phyloP scores from a whole-genome alignment of 805 yeast species.

The Ogataea pini region DNA sequence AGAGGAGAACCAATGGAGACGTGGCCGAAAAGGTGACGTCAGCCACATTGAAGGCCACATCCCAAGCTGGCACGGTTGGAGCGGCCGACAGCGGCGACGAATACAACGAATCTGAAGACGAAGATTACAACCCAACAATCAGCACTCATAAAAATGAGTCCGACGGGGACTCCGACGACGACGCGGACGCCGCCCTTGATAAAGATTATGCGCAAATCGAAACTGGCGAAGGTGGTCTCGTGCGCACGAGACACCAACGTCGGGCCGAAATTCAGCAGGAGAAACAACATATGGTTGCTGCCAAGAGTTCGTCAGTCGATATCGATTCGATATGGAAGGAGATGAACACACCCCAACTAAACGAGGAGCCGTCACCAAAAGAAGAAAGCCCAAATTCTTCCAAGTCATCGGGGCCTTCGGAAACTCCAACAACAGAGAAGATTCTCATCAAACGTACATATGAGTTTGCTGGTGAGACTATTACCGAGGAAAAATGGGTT shows the following conservation, averaged over 20 bases:
- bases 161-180: constrained; percentile 36
- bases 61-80: too few relatives aligned
- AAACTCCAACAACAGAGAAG: background rate
- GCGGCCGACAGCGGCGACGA: constrained; percentile 35
- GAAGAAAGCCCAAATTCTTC: background rate
- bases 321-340: constrained; percentile 57
- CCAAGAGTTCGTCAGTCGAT: constrained; percentile 37
- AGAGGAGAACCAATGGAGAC: background rate
- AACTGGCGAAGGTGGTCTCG: constrained; percentile 59
- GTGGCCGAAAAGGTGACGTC: too few relatives aligned
- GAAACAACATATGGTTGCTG: constrained; percentile 23
- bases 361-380: background rate
- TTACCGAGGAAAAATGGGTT: constrained; percentile 78
- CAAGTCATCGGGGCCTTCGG: background rate
- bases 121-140: constrained; percentile 50
- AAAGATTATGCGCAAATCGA: constrained; percentile 49
- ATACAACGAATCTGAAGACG: constrained; percentile 58
- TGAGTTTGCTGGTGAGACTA: constrained; percentile 85
- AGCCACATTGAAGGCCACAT: too few relatives aligned
- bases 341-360: constrained; percentile 38
- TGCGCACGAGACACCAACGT: constrained; percentile 70
- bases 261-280: constrained; percentile 35
- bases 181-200: constrained; percentile 8
- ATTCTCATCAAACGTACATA: constrained; percentile 75
- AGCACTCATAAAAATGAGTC: constrained; percentile 40